Evolutionary conservation across 2,329 filamentous ascomycete species (phyloP).

Genomic region (Calonectria montana): DNA sequence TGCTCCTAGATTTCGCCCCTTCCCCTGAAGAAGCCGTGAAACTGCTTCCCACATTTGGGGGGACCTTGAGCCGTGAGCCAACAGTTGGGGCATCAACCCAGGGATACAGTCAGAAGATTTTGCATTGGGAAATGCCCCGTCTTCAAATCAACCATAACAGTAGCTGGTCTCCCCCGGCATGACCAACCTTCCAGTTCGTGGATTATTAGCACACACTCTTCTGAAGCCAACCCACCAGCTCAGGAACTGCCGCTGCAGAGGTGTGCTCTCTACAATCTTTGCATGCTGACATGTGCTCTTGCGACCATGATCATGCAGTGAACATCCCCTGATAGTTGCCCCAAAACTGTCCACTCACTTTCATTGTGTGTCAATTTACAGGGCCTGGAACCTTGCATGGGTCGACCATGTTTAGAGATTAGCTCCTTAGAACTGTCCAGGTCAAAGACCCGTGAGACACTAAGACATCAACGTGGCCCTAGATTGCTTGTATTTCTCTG

Average conservation of each 20-base stretch:
- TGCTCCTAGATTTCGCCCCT: background rate
- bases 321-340: too few relatives aligned
- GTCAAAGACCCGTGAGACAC: background rate
- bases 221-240: background rate
- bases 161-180: too few relatives aligned
- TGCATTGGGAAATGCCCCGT: background rate
- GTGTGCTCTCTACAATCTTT: background rate
- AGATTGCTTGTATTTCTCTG: background rate
- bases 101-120: background rate
- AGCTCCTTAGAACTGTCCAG: background rate
- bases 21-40: background rate
- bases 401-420: background rate
- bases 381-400: background rate
- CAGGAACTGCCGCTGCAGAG: background rate
- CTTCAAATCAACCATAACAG: background rate
- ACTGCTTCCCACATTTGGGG: background rate
- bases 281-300: too few relatives aligned
- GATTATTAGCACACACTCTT: background rate
- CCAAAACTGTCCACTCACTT: too few relatives aligned
- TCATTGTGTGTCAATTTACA: background rate
- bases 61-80: background rate
- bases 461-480: background rate
- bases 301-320: too few relatives aligned
- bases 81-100: background rate
- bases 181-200: background rate